Conservation (phyloP, 495 filamentous ascomycete species). For the Penicillium verhagenii region DNA sequence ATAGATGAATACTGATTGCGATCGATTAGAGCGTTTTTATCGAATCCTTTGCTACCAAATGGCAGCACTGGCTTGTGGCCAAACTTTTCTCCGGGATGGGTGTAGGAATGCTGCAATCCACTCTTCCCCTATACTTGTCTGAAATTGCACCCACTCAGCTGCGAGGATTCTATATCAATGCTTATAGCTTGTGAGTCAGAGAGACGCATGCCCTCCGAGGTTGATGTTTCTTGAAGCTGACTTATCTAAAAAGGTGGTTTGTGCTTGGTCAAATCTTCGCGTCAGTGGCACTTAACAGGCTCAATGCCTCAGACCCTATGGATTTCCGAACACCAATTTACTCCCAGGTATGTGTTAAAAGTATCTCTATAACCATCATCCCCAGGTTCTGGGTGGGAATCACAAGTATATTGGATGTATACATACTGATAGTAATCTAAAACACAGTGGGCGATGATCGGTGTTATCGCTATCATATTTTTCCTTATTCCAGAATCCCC, state of each 20-base stretch:
- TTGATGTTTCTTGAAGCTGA: background rate
- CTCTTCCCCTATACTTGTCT: slow-evolving; percentile 41
- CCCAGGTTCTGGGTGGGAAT: too few species aligned
- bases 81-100: slow-evolving; percentile 43
- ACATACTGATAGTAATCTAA: background rate
- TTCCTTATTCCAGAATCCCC: slow-evolving; percentile 34
- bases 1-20: too few species aligned
- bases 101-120: slow-evolving; percentile 43
- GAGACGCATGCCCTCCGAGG: too few species aligned
- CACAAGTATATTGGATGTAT: too few species aligned
- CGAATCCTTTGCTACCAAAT: slow-evolving; percentile 36
- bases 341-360: slow-evolving; percentile 29
- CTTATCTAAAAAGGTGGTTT: slow-evolving; percentile 31
- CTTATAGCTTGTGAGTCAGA: slow-evolving; percentile 35
- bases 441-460: slow-evolving; percentile 36
- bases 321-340: slow-evolving; percentile 41
- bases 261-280: slow-evolving; percentile 41
- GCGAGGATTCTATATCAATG: slow-evolving; percentile 40
- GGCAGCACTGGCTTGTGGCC: slow-evolving; percentile 41
- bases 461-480: slow-evolving; percentile 30
- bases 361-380: too few species aligned
- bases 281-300: slow-evolving; percentile 35
- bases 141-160: slow-evolving; percentile 41
- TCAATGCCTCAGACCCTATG: slow-evolving; percentile 25
- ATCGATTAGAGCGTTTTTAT: slow-evolving; percentile 38